Conservation (phyloP, 2,329 filamentous ascomycete species). For the Chaetomium strumarium region DNA sequence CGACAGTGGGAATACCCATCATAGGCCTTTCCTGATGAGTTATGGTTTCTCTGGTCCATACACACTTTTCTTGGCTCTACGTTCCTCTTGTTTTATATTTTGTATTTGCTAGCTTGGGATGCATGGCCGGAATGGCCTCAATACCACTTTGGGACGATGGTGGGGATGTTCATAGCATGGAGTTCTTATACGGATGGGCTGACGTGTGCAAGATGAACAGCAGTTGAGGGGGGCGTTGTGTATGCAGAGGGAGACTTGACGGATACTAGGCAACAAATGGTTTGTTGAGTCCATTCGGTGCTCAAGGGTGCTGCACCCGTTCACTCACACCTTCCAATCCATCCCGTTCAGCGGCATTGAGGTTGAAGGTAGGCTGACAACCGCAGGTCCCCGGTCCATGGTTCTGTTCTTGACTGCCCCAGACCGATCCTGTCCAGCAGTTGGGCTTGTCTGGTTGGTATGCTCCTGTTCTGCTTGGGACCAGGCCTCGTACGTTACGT, state of each 20-base stretch:
- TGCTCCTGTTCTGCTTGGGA: too few relatives aligned
- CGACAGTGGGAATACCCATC: not conserved
- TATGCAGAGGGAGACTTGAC: not conserved
- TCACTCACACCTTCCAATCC: not conserved
- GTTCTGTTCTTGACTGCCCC: not conserved
- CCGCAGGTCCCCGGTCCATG: not conserved
- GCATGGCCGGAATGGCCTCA: not conserved
- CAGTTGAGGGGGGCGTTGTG: not conserved
- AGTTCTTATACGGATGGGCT: not conserved
- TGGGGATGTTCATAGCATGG: conserved; percentile 2
- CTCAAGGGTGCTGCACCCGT: conserved; percentile 3
- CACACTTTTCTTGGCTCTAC: not conserved
- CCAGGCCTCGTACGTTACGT: not conserved
- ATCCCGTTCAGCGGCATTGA: not conserved
- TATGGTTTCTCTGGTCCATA: not conserved
- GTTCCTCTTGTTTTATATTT: not conserved
- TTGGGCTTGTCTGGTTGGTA: not conserved
- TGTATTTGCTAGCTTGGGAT: not conserved
- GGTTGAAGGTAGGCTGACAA: conserved; percentile 1
- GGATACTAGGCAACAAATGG: too few relatives aligned
- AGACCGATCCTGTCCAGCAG: not conserved
- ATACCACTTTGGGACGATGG: conserved; percentile 3
- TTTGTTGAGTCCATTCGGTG: not conserved
- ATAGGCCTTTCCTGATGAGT: not conserved
- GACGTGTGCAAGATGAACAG: not conserved